These are phyloP conservation scores for Massospora cicadina DNA, from an alignment of 371 early-diverging fungal genomes.

Conservation along the genomic window DNA sequence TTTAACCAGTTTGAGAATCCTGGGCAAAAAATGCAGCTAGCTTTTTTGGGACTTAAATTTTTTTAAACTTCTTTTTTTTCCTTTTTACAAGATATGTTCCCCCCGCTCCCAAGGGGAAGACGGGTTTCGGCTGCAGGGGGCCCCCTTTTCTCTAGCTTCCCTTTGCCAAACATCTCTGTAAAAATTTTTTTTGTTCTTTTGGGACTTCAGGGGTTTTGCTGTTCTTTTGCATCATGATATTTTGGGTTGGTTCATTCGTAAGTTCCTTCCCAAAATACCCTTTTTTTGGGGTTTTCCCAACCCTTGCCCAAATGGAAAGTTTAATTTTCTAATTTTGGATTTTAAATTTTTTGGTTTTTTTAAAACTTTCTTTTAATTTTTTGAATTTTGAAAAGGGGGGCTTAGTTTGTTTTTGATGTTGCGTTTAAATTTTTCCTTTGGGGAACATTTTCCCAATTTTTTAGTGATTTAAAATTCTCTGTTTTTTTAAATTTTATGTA, in stretches of 20 bases:
- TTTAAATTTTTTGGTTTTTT: neutral
- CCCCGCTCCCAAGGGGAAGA: neutral
- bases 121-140: neutral
- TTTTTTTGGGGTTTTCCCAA: slow-evolving; percentile 24
- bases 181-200: slow-evolving; percentile 20
- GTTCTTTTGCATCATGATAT: slow-evolving; percentile 13
- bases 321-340: neutral
- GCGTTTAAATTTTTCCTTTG: neutral
- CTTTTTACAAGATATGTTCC: slow-evolving; percentile 19
- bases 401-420: too few relatives aligned
- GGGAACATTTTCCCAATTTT: slow-evolving; percentile 9
- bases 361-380: slow-evolving; percentile 10
- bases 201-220: slow-evolving; percentile 20
- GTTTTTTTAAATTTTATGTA: neutral
- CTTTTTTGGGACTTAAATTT: slow-evolving; percentile 20
- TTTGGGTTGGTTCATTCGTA: slow-evolving; percentile 14
- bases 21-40: slow-evolving; percentile 21
- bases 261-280: slow-evolving; percentile 12
- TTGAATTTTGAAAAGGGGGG: too few relatives aligned
- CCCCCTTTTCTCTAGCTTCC: slow-evolving; percentile 13
- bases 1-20: slow-evolving; percentile 18
- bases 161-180: slow-evolving; percentile 20
- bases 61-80: slow-evolving; percentile 23
- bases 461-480: too few relatives aligned
- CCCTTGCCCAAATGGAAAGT: slow-evolving; percentile 15